phyloP scores from a whole-genome alignment of 352 stramenopile species.

The Phytopythium mirpurense region DNA sequence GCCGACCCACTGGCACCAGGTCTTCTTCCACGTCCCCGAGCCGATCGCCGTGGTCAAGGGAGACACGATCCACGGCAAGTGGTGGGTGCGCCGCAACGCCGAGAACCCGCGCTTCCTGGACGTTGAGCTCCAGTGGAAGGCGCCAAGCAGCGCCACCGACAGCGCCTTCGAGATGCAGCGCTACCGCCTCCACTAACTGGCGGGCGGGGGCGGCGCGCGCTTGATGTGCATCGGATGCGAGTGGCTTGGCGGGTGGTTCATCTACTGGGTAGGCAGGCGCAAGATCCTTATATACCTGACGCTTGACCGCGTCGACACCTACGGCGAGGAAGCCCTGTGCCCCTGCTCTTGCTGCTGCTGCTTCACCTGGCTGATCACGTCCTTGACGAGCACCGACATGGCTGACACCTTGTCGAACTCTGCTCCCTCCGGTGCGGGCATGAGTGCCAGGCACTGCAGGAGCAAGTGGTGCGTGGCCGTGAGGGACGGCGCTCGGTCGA shows the following conservation, averaged over 20 bases:
- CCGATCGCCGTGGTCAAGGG: constrained; percentile 69
- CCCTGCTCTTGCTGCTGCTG: constrained; percentile 20
- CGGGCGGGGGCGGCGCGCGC: too few relatives aligned
- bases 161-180: constrained; percentile 40
- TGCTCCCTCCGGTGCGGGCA: constrained; percentile 31
- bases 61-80: constrained; percentile 82
- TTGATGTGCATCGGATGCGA: neutral
- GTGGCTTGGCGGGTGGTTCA: too few relatives aligned
- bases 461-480: constrained; percentile 71
- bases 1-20: constrained; percentile 99
- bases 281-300: neutral
- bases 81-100: constrained; percentile 85
- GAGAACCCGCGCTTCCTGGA: constrained; percentile 93
- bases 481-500: constrained; percentile 69
- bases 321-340: constrained; percentile 4
- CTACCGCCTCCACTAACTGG: constrained; percentile 85
- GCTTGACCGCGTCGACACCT: neutral
- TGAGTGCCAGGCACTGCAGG: constrained; percentile 50
- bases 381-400: constrained; percentile 84
- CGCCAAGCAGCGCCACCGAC: constrained; percentile 20
- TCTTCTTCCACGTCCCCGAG: constrained; percentile 94
- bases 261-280: too few relatives aligned
- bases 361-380: constrained; percentile 71
- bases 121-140: constrained; percentile 82
- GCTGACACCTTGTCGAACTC: constrained; percentile 64